A percentile compares a stretch with the other conserved stretches of the same genome.
Conservation (phyloP, 2,329 filamentous ascomycete species). For the Aspergillus melleus region DNA sequence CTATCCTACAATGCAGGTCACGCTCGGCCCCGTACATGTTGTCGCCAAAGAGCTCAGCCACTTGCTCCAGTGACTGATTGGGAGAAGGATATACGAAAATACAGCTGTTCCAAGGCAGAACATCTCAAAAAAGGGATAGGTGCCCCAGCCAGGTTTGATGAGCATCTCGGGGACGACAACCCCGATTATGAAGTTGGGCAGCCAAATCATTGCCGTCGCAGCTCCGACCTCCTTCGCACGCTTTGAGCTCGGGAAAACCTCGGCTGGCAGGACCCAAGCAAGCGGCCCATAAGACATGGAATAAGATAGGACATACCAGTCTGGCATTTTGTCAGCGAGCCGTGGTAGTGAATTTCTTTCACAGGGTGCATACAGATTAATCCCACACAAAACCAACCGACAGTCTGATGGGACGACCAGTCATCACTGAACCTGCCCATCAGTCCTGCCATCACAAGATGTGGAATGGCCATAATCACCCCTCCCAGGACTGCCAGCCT, state of each 20-base stretch:
- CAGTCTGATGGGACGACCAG: slow-evolving; percentile 26
- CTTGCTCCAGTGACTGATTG: slow-evolving; percentile 17
- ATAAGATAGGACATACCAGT: slow-evolving; percentile 10
- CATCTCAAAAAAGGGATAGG: slow-evolving; percentile 57
- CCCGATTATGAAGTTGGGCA: slow-evolving; percentile 49
- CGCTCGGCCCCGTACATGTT: neutral
- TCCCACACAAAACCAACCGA: slow-evolving; percentile 21
- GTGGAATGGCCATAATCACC: slow-evolving; percentile 28
- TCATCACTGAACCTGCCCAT: slow-evolving; percentile 19
- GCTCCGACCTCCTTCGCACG: slow-evolving; percentile 40
- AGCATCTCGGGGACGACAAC: slow-evolving; percentile 64
- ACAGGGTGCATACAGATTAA: slow-evolving; percentile 11
- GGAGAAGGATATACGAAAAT: slow-evolving; percentile 18
- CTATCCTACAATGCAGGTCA: too few relatives aligned
- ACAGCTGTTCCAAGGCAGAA: slow-evolving; percentile 46
- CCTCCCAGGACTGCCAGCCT: slow-evolving; percentile 31
- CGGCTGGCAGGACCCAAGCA: slow-evolving; percentile 38
- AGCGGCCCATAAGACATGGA: slow-evolving; percentile 35
- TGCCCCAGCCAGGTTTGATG: slow-evolving; percentile 49
- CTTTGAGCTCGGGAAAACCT: slow-evolving; percentile 38
- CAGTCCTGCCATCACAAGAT: slow-evolving; percentile 32
- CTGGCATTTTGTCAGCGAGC: neutral
- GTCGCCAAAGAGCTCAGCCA: slow-evolving; percentile 16
- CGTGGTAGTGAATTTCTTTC: too few relatives aligned
- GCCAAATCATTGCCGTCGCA: slow-evolving; percentile 37